phyloP scores from a whole-genome alignment of 2,329 filamentous ascomycete species.

The Aspergillus candidus region DNA sequence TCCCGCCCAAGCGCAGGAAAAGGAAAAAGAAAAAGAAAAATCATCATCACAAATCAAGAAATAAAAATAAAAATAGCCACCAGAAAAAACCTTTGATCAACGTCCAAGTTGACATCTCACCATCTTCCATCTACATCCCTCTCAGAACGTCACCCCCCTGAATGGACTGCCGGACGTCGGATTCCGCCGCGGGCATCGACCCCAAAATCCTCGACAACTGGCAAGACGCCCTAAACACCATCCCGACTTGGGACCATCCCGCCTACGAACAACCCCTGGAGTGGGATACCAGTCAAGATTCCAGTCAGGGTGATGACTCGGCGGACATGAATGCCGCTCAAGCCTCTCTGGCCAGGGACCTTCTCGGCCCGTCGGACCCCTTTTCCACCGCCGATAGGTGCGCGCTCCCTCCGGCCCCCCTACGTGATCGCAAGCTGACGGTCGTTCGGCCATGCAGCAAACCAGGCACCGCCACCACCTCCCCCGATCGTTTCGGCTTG shows the following conservation, averaged over 20 bases:
- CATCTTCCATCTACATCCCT: constrained; percentile 9
- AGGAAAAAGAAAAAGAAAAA: too few species aligned
- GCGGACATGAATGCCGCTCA: constrained; percentile 28
- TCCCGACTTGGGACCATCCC: constrained; percentile 32
- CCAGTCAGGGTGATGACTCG: constrained; percentile 32
- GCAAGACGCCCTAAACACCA: constrained; percentile 32
- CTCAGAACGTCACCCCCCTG: constrained; percentile 16
- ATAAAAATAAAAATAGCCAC: too few species aligned
- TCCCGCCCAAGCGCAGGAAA: too few species aligned
- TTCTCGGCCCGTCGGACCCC: constrained; percentile 21
- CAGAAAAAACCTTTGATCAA: too few species aligned
- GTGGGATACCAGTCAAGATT: constrained; percentile 36
- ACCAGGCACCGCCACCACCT: constrained; percentile 25
- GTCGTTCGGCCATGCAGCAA: constrained; percentile 20
- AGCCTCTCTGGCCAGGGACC: constrained; percentile 21
- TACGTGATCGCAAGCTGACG: constrained; percentile 9
- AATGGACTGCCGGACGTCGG: constrained; percentile 35
- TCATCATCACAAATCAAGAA: too few species aligned
- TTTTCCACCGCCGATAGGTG: constrained; percentile 24
- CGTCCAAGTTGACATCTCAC: constrained; percentile 7
- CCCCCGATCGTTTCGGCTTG: constrained; percentile 28
- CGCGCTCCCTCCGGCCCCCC: constrained; percentile 6
- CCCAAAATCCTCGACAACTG: constrained; percentile 38
- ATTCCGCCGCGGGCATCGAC: constrained; percentile 36
- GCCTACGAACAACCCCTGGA: constrained; percentile 32